Conservation (phyloP, 495 filamentous ascomycete genomes). For the Penicillium manginii region DNA sequence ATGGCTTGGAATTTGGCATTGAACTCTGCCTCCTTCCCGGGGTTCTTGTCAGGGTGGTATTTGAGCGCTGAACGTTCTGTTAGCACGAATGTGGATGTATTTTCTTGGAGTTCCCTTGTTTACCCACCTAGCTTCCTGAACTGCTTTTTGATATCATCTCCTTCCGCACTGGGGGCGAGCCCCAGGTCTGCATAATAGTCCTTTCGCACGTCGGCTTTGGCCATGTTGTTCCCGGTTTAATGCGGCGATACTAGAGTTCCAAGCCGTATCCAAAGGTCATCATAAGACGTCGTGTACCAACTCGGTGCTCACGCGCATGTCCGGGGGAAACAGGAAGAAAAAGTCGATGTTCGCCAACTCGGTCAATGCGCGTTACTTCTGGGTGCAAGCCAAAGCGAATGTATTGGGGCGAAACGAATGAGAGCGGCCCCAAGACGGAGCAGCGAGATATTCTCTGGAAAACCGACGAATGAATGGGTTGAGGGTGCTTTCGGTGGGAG, state of each 20-base stretch:
- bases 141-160: conserved; percentile 79
- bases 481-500: conserved; percentile 18
- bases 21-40: conserved; percentile 75
- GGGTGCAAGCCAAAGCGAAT: conserved; percentile 8
- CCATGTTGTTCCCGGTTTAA: conserved; percentile 57
- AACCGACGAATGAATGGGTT: conserved; percentile 5
- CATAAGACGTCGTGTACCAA: conserved; percentile 15
- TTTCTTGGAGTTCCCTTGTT: background rate
- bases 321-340: conserved; percentile 13
- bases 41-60: conserved; percentile 90
- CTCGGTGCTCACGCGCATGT: conserved; percentile 22
- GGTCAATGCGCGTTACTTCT: conserved; percentile 4
- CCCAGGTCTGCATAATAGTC: conserved; percentile 91
- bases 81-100: background rate
- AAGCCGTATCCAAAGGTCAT: conserved; percentile 23
- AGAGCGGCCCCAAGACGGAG: background rate
- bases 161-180: conserved; percentile 61
- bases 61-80: conserved; percentile 61
- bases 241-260: conserved; percentile 11
- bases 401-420: conserved; percentile 1
- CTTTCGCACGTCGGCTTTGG: conserved; percentile 69
- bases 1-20: conserved; percentile 83
- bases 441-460: background rate
- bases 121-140: conserved; percentile 79
- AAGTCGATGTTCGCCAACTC: background rate